Percentiles rank a stretch among this genome's conserved stretches.
Conservation (phyloP, 208 protist genomes). For the Leishmania tarentolae region DNA sequence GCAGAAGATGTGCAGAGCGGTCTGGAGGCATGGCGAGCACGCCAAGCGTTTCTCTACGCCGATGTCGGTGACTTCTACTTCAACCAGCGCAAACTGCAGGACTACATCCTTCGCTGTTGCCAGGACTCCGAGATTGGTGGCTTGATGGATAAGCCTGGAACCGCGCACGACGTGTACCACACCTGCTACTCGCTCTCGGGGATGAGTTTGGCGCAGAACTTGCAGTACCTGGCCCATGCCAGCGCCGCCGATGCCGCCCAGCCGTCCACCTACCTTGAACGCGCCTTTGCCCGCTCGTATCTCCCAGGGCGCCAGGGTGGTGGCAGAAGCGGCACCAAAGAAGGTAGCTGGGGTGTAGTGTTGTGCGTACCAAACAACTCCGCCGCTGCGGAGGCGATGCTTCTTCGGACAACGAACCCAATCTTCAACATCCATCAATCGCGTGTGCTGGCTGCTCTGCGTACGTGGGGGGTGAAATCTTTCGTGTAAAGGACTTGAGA, state of each 20-base stretch:
- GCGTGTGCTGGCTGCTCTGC: conserved; percentile 49
- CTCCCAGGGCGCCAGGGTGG: conserved; percentile 34
- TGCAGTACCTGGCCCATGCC: conserved; percentile 55
- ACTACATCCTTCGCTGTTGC: conserved; percentile 82
- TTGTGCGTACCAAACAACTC: conserved; percentile 22
- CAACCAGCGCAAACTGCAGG: conserved; percentile 76
- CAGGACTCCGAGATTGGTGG: conserved; percentile 67
- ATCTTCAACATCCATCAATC: conserved; percentile 77
- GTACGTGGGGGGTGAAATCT: conserved; percentile 43
- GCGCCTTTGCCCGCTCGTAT: conserved; percentile 47
- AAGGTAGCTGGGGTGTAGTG: conserved; percentile 51
- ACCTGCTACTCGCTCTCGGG: conserved; percentile 92
- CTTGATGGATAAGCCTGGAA: conserved; percentile 87
- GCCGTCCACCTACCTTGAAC: conserved; percentile 32
- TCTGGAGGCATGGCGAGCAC: conserved; percentile 4
- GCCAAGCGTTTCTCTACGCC: conserved; percentile 37
- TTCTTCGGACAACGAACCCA: conserved; percentile 61
- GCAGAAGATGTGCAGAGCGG: neutral
- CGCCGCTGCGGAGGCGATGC: conserved; percentile 25
- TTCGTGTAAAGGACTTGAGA: conserved; percentile 36
- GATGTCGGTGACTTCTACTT: conserved; percentile 74
- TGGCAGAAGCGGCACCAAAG: neutral
- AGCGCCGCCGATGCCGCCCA: conserved; percentile 5
- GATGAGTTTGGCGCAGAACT: conserved; percentile 76
- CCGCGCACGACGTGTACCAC: conserved; percentile 84